Evolutionary conservation across 805 yeast genomes (phyloP).

Genomic region (Hanseniaspora occidentalis): DNA sequence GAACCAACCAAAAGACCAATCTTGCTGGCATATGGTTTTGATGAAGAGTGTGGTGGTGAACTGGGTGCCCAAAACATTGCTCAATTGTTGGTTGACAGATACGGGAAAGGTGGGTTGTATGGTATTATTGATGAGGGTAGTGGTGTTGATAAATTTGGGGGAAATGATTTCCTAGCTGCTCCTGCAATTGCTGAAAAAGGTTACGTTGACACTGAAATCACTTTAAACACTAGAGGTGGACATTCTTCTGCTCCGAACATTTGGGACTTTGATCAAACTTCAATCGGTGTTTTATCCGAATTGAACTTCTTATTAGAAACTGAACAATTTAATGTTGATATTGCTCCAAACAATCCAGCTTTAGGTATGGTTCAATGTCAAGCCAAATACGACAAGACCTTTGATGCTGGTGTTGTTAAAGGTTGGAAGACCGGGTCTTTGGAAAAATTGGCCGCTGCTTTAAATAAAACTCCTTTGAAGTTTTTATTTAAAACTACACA

Average conservation of each 20-base stretch:
- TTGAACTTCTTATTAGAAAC: slow-evolving; percentile 42
- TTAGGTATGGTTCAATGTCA: slow-evolving; percentile 45
- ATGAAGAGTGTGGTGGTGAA: slow-evolving; percentile 49
- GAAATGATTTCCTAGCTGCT: slow-evolving; percentile 30
- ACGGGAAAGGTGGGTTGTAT: slow-evolving; percentile 43
- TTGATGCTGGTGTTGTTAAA: slow-evolving; percentile 16
- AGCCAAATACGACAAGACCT: slow-evolving; percentile 28
- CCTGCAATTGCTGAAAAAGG: slow-evolving; percentile 49
- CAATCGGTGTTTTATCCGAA: slow-evolving; percentile 57
- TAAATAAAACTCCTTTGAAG: slow-evolving; percentile 5
- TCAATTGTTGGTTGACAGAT: slow-evolving; percentile 31
- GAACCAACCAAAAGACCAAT: slow-evolving; percentile 36
- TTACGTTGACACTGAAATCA: slow-evolving; percentile 34
- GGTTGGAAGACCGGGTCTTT: slow-evolving; percentile 27
- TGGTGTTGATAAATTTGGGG: slow-evolving; percentile 21
- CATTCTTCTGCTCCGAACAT: slow-evolving; percentile 58
- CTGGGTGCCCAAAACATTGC: slow-evolving; percentile 34
- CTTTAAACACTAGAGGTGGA: slow-evolving; percentile 51
- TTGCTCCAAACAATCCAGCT: slow-evolving; percentile 46
- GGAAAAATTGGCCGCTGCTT: slow-evolving; percentile 20
- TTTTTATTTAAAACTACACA: slow-evolving; percentile 40
- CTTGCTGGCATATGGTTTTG: slow-evolving; percentile 50
- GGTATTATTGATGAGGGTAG: slow-evolving; percentile 55
- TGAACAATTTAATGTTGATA: slow-evolving; percentile 31
- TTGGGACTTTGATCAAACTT: slow-evolving; percentile 39